Evolutionary conservation across 176 grass and related monocot species (phyloP), one percentile per base, ranked within the genome.

Genomic region (Themeda triandra): DNA sequence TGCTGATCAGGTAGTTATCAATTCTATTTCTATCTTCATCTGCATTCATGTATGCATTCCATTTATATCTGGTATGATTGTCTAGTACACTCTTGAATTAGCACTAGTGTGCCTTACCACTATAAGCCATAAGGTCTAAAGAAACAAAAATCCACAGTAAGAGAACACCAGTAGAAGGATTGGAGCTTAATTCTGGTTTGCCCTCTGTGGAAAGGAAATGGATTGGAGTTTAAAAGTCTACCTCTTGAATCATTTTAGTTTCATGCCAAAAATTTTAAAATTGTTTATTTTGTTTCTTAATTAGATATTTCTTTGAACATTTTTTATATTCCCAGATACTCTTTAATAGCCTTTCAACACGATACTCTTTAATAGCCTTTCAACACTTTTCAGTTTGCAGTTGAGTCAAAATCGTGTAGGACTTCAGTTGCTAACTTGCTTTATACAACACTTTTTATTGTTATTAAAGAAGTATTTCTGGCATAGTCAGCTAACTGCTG

Each of bases 1-100:
- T 54, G 90, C 94, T 80, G 94, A 94, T 76, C 94, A 97, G 92
- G 94, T 94, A 67, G 29, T 81, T 60, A 59, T 73, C n/a, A 87
- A 65, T 54, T 85, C 48, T 45, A 58, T 81, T 10, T 75, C 58
- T 73, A 14, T 29, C 21, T 25, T 24, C 7, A 60, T 46, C 27
- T 93, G 29, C 75, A 64, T 67, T 87, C 79, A 1, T 73, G 28
- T 77, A 13, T 69, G 33, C 19, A 28, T 80, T 46, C 82, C 39
- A 82, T 77, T 29, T 32, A 6, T 75, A 71, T 69, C 36, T 63
- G 8, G 17, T 53, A 14, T 78, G 49, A 21, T 83, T 72, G 19
- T 82, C n/a, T n/a, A 33, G 14, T 88, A 31, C 58, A 30, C 21
- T 17, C 53, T 45, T 4, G 4, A 45, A 59, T 71, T 30, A 46